These are phyloP conservation scores for Triticum dicoccoides DNA, from an alignment of 176 grass and related monocot genomes.

Conservation along the genomic window DNA sequence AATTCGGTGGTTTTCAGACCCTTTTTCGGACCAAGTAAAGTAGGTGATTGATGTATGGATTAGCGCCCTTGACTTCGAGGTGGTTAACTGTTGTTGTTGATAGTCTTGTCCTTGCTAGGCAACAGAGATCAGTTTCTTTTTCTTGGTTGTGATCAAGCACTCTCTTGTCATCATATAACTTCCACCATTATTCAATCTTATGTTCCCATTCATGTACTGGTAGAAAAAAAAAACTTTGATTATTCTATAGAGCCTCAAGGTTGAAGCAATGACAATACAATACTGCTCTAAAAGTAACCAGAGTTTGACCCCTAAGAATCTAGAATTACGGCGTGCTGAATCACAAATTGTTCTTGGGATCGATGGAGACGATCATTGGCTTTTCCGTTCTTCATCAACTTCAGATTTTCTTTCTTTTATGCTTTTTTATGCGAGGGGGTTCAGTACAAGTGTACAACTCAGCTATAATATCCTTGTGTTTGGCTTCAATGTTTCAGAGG, in stretches of 20 bases:
- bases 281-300: not conserved
- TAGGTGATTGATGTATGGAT: slow-evolving; percentile 40
- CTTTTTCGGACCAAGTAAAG: not conserved
- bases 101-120: slow-evolving; percentile 18
- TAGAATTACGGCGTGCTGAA: not conserved
- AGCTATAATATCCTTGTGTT: not conserved
- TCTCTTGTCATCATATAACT: not conserved
- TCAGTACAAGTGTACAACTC: not conserved
- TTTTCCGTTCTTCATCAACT: not conserved
- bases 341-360: not conserved
- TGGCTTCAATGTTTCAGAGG: not conserved
- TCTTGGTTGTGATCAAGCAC: slow-evolving; percentile 17
- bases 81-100: not conserved
- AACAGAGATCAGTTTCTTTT: not conserved
- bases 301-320: not conserved
- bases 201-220: not conserved
- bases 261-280: slow-evolving; percentile 6
- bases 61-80: slow-evolving; percentile 44
- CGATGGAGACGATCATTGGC: not conserved
- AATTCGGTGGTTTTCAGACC: not conserved
- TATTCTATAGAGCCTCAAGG: slow-evolving; percentile 1
- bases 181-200: not conserved
- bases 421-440: not conserved
- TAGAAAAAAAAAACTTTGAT: not conserved
- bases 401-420: not conserved